A percentile compares a stretch with the other conserved stretches of the same genome.
Evolutionary conservation across 345 rosid genomes (phyloP).

Genomic region (Euclidium syriacum): DNA sequence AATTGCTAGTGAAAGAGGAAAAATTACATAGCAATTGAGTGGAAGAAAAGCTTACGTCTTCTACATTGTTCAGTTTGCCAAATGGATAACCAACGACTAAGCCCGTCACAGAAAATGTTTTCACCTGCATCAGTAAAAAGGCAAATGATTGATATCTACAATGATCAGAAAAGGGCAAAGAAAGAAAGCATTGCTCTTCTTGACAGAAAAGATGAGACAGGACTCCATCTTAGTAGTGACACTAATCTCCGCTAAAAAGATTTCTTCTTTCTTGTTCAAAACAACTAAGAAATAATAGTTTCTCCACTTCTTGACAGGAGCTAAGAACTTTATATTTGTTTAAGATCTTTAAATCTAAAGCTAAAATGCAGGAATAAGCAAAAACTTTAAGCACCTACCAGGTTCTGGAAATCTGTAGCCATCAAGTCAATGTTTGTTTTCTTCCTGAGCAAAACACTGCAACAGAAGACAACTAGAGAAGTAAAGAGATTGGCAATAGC

Average conservation of each 20-base stretch:
- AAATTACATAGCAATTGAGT: not conserved
- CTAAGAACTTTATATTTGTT: not conserved
- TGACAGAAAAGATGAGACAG: too few relatives aligned
- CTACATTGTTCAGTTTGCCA: conserved; percentile 30
- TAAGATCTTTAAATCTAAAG: not conserved
- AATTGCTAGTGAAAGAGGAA: not conserved
- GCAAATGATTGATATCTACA: not conserved
- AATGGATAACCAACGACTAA: conserved; percentile 72
- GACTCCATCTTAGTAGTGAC: conserved; percentile 2
- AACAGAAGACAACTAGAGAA: not conserved
- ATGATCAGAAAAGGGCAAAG: not conserved
- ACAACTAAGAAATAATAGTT: not conserved
- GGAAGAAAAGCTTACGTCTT: conserved; percentile 38
- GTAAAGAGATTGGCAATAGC: not conserved
- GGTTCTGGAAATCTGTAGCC: conserved; percentile 60
- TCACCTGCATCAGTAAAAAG: conserved; percentile 42
- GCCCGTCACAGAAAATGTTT: conserved; percentile 55
- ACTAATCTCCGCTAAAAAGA: conserved; percentile 10
- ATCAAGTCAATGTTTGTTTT: conserved; percentile 56
- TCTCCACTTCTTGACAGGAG: not conserved
- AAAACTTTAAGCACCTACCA: conserved; percentile 43
- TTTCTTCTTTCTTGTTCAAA: not conserved
- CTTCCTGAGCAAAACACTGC: conserved; percentile 72
- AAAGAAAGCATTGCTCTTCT: not conserved
- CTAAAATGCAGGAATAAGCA: not conserved